phyloP scores from a whole-genome alignment of 179 eudicot genomes.

The Monotropa hypopitys region DNA sequence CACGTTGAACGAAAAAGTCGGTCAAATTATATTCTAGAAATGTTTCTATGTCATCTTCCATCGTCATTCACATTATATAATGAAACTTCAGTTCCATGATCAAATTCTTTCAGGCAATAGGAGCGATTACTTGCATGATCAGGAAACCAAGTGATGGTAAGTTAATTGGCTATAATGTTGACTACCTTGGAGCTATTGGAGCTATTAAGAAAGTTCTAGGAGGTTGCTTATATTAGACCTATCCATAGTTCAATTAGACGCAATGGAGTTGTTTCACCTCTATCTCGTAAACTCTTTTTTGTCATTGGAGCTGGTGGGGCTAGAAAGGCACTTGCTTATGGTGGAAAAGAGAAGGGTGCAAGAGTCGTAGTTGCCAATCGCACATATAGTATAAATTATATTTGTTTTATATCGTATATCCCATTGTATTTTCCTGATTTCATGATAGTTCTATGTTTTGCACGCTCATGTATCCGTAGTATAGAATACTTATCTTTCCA shows the following conservation, averaged over 20 bases:
- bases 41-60: neutral
- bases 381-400: constrained; percentile 38
- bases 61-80: neutral
- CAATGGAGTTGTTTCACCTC: constrained; percentile 34
- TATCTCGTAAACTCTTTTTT: constrained; percentile 57
- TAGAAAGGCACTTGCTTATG: constrained; percentile 83
- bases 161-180: constrained; percentile 65
- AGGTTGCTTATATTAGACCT: constrained; percentile 28
- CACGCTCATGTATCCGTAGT: neutral
- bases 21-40: neutral
- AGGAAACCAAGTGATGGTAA: constrained; percentile 52
- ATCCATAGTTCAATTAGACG: no score
- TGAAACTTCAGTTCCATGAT: neutral
- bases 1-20: neutral
- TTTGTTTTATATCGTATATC: neutral
- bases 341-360: constrained; percentile 83
- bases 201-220: constrained; percentile 62
- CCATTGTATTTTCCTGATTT: neutral
- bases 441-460: neutral
- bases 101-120: constrained; percentile 46
- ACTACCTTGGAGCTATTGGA: constrained; percentile 68
- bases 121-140: constrained; percentile 62
- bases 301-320: constrained; percentile 95
- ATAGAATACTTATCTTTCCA: neutral
- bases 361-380: constrained; percentile 69